These are phyloP conservation scores for Ogataea kodamae DNA, from an alignment of 805 yeast genomes.

Conservation along the genomic window DNA sequence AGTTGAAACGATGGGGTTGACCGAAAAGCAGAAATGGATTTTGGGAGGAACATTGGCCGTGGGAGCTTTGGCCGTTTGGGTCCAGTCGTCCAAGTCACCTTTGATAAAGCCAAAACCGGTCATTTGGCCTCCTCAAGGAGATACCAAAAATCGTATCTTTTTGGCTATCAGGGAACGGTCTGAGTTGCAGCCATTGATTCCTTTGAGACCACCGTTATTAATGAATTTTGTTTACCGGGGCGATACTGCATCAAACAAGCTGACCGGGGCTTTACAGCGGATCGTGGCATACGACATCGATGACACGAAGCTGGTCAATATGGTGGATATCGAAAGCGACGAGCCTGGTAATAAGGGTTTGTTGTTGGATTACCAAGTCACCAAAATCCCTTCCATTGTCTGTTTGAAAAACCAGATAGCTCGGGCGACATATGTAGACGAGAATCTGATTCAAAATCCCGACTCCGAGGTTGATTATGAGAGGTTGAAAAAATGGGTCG, in stretches of 20 bases:
- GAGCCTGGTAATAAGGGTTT: constrained; percentile 59
- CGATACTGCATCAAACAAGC: constrained; percentile 55
- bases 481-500: constrained; percentile 42
- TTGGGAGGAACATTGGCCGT: constrained; percentile 27
- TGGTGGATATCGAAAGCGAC: constrained; percentile 73
- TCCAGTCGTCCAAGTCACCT: constrained; percentile 28
- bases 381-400: constrained; percentile 61
- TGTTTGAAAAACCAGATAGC: constrained; percentile 65
- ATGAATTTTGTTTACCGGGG: constrained; percentile 71
- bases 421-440: constrained; percentile 36
- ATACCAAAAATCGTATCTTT: constrained; percentile 39
- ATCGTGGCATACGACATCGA: constrained; percentile 45
- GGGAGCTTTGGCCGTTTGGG: constrained; percentile 25
- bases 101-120: constrained; percentile 30
- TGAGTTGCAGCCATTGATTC: constrained; percentile 55
- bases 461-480: constrained; percentile 41
- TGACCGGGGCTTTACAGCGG: constrained; percentile 59
- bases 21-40: constrained; percentile 31
- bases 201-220: constrained; percentile 58
- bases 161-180: constrained; percentile 51
- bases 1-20: constrained; percentile 17
- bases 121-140: constrained; percentile 36
- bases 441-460: constrained; percentile 28
- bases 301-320: constrained; percentile 42
- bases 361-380: constrained; percentile 50